Evolutionary conservation across 164 flowering plant genomes (phyloP), one percentile per base, ranked within the genome.

Genomic region (Piper longum): DNA sequence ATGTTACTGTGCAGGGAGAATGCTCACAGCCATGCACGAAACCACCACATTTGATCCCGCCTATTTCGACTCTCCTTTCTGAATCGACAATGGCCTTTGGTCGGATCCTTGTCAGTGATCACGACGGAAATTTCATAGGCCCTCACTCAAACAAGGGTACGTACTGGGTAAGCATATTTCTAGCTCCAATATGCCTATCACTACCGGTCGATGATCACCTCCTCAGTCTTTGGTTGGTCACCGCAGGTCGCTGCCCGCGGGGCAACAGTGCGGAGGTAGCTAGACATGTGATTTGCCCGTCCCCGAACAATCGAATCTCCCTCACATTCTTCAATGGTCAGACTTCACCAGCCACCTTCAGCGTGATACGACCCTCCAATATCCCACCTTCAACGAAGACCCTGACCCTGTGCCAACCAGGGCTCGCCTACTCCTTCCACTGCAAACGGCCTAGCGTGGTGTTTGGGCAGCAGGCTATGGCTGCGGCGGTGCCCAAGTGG

Each of bases 1-100:
- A 18, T 19, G 14, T 17, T 39, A 17, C 41, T 66, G 43, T 26
- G 76, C 74, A 93, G 99, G 97, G 83, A 7, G 99, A 90, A 70
- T 82, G 77, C 73, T 90, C 99, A 36, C 96, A 86, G 68, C 99
- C 99, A 62, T 90, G 80, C 66, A 74, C 83, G 67, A 93, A 87
- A 71, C 99, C 99, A 62, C 99, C 99, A 18, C 99, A 93, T 75
- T 62, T 90, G 75, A 96, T 90, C 48, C 97, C 87, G 66, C 99
- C 97, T 4, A 72, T 90, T 62, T 81, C 86, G 16, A 88, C 93
- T 48, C 85, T 93, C 65, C 86, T 90, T 9, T 80, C 92, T 59
- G 88, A 91, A 66, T 81, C 96, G 55, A 78, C 80, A 6, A 83
- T 93, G 87, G 96, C 95, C 54, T 93, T 84, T 72, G 99, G 99